Base-by-base conservation (phyloP, 108 stramenopile genomes). In the Fragilariopsis cylindrus region DNA sequence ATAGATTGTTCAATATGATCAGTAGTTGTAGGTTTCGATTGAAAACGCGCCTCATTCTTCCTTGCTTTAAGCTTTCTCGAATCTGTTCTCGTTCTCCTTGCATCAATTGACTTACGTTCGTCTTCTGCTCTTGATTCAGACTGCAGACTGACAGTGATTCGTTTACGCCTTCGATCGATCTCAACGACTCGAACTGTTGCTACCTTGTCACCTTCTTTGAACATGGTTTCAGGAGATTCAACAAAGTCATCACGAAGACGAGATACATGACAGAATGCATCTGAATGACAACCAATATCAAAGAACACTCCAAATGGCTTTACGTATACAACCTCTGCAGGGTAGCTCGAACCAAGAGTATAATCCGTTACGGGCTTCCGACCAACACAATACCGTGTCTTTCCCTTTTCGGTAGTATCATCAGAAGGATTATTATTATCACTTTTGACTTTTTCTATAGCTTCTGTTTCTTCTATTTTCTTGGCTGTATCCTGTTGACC, bases 281-380 rank as follows among this genome's bases (percentile, higher is more conserved):
- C 95, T 16, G 85, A 85, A 77, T 96, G 95, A 54, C 87, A 88
- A 16, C 86, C 86, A 67, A 96, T 89, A 67, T 96, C 95, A 30
- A 96, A 82, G 70, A 96, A 96, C n/a, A 87, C 82, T 18, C 95
- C 95, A 65, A 95, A 87, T 5, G 86, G 79, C 76, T 96, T 96
- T 67, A 92, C 82, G 73, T 96, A 96, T 9, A 89, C 85, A 5
- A 96, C 90, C 55, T 76, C 89, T 60, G 87, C 95, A 30, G 76
- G 56, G 75, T 87, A 87, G 6, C 50, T 70, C 46, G 83, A 39
- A 4, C 91, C 92, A 69, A 96, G 48, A 8, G 48, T 69, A 77
- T 84, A 96, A 75, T 96, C 95, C 15, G 95, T 92, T 9, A 96
- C 84, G 2, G 95, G 92, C 71, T 96, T 96, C 39, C 95, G 80